A percentile compares a stretch with the other conserved stretches of the same genome.
phyloP scores from a whole-genome alignment of 306 rosid genomes.

The Astragalus glycyphyllos region DNA sequence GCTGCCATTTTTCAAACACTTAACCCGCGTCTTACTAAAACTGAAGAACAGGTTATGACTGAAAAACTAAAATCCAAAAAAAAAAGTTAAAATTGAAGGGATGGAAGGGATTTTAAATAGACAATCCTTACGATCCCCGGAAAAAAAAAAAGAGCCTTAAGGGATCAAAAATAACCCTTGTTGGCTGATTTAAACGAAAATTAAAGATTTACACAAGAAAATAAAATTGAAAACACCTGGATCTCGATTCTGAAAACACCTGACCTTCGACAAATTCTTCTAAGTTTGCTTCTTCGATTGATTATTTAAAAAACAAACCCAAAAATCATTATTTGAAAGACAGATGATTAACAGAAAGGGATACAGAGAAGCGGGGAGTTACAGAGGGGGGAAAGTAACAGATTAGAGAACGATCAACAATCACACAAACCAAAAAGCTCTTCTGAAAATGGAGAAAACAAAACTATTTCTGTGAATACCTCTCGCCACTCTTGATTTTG shows the following conservation, averaged over 20 bases:
- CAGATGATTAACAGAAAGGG: constrained; percentile 99
- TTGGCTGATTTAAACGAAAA: constrained; percentile 40
- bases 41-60: constrained; percentile 59
- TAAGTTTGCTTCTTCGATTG: constrained; percentile 68
- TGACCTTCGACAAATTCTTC: constrained; percentile 75
- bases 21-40: constrained; percentile 71
- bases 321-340: constrained; percentile 81
- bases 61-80: background rate
- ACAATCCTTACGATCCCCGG: constrained; percentile 64
- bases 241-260: constrained; percentile 99
- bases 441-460: background rate
- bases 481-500: constrained; percentile 69
- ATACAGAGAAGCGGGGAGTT: constrained; percentile 93
- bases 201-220: background rate
- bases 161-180: constrained; percentile 87
- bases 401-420: background rate
- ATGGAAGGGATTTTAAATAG: constrained; percentile 74
- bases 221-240: constrained; percentile 48
- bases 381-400: constrained; percentile 57
- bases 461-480: constrained; percentile 36
- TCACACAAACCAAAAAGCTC: constrained; percentile 6
- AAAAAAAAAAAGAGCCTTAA: constrained; percentile 44
- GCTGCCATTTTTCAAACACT: constrained; percentile 62
- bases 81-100: constrained; percentile 4
- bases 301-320: constrained; percentile 73